Evolutionary conservation across 2,329 filamentous ascomycete species (phyloP).

Genomic region (Leptoxyphium fumago): DNA sequence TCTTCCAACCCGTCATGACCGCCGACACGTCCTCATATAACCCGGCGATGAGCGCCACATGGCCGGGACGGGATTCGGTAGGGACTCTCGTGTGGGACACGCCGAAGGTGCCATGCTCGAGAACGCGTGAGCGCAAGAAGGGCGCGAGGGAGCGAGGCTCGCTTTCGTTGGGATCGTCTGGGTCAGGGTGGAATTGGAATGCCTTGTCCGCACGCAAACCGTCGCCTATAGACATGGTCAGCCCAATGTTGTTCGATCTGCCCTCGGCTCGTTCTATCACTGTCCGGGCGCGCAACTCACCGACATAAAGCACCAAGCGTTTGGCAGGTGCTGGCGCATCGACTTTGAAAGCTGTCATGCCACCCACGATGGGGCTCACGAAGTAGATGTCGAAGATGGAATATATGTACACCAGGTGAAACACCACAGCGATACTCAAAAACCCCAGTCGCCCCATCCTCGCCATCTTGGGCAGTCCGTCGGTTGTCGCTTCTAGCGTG

Average conservation of each 20-base stretch:
- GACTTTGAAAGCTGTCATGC: conserved; percentile 71
- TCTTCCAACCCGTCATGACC: conserved; percentile 94
- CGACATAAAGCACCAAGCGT: conserved; percentile 83
- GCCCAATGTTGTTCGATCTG: not conserved
- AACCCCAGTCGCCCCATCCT: conserved; percentile 63
- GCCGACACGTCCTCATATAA: conserved; percentile 96
- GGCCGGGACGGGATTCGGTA: conserved; percentile 88
- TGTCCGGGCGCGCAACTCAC: conserved; percentile 27
- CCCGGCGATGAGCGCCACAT: conserved; percentile 92
- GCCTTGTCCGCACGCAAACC: conserved; percentile 95
- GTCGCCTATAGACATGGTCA: conserved; percentile 42
- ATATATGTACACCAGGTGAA: conserved; percentile 85
- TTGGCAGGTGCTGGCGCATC: conserved; percentile 67
- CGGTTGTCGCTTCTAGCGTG: too few species aligned
- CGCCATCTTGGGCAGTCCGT: conserved; percentile 24
- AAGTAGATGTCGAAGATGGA: conserved; percentile 99
- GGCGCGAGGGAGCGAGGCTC: conserved; percentile 70
- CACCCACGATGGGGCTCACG: conserved; percentile 89
- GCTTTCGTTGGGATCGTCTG: conserved; percentile 46
- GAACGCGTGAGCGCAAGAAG: conserved; percentile 75
- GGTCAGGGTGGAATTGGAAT: conserved; percentile 84
- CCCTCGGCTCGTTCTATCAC: not conserved
- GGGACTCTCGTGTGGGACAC: conserved; percentile 94
- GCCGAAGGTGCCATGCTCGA: conserved; percentile 85
- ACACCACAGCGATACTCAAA: conserved; percentile 73